phyloP scores from a whole-genome alignment of 208 protist species.

The Trypanosoma conorhini region DNA sequence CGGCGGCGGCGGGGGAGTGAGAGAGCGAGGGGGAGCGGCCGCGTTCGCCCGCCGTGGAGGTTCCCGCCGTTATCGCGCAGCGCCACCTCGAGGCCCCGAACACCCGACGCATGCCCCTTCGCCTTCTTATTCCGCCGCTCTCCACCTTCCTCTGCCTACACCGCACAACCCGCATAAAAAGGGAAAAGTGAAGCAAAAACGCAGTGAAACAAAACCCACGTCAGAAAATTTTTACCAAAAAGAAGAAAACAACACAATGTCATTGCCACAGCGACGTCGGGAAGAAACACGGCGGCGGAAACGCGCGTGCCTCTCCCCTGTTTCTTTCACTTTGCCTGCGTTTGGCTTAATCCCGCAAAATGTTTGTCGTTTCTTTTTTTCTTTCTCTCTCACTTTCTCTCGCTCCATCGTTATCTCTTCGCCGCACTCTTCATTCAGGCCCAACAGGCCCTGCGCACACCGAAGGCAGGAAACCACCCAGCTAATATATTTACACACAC shows the following conservation, averaged over 20 bases:
- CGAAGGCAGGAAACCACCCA: neutral
- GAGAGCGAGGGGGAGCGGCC: neutral
- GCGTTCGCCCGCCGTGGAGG: neutral
- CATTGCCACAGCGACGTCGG: neutral
- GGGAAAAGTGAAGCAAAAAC: neutral
- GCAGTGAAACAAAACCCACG: neutral
- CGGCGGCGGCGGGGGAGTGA: neutral
- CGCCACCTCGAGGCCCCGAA: constrained; percentile 17
- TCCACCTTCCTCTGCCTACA: constrained; percentile 3
- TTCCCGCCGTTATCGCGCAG: neutral
- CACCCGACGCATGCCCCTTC: constrained; percentile 8
- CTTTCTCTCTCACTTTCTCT: constrained; percentile 4
- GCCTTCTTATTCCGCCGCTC: neutral
- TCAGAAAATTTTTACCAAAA: neutral
- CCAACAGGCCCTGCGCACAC: neutral
- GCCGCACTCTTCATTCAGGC: neutral
- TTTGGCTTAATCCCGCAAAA: too few relatives aligned
- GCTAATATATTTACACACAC: neutral
- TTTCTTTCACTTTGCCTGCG: neutral
- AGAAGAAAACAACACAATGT: neutral
- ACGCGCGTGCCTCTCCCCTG: neutral
- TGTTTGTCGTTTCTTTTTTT: neutral
- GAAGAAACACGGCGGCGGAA: neutral
- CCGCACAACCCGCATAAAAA: neutral
- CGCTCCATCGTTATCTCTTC: neutral